Conservation (phyloP, 768 basidiomycete genomes). For the Sporobolomyces phaffii region DNA sequence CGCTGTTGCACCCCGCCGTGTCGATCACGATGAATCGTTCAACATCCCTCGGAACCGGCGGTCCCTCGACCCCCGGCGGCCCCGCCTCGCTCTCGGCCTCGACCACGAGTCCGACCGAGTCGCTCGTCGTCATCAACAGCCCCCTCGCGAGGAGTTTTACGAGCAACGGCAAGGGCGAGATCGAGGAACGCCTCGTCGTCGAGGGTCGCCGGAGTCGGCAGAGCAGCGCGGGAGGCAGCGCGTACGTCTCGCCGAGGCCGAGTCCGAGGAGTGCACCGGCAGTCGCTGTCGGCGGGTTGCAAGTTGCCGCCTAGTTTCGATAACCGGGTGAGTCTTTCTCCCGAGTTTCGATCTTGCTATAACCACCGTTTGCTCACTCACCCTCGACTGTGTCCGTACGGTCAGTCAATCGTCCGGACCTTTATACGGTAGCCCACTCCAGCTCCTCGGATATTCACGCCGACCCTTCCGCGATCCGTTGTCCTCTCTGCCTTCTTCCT, state of each 20-base stretch:
- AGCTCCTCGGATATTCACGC: no score
- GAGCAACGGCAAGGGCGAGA: not conserved
- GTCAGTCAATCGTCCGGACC: no score
- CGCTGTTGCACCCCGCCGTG: no score
- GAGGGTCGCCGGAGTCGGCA: not conserved
- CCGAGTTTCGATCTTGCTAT: no score
- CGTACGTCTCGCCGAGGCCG: not conserved
- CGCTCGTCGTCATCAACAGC: not conserved
- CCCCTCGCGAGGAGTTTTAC: constrained; percentile 31
- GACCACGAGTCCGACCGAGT: not conserved
- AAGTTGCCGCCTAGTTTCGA: no score
- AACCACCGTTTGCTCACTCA: no score
- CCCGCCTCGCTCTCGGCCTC: not conserved
- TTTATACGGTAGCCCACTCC: no score
- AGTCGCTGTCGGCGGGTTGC: no score
- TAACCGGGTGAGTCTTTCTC: no score
- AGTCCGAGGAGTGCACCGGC: not conserved
- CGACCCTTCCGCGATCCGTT: no score
- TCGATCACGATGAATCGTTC: not conserved
- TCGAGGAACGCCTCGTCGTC: not conserved
- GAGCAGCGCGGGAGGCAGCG: not conserved
- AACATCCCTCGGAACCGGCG: not conserved
- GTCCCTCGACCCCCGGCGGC: not conserved
- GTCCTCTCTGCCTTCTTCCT: no score
- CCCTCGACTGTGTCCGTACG: no score